These are phyloP conservation scores for Xylariaceae sp. DNA, from an alignment of 2,329 filamentous ascomycete species.

Conservation along the genomic window DNA sequence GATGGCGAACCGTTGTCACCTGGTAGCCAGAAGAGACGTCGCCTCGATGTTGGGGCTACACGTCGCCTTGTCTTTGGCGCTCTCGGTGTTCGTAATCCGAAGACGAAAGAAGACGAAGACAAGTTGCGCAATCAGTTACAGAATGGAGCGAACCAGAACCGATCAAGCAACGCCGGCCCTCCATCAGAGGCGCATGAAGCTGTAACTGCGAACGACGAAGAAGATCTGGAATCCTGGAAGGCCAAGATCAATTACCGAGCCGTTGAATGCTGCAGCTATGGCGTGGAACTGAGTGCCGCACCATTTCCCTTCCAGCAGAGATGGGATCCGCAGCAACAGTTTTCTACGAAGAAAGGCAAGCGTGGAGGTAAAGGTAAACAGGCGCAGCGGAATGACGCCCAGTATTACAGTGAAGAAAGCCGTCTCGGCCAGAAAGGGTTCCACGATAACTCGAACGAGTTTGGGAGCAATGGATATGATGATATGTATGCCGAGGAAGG, in stretches of 20 bases:
- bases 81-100: conserved; percentile 63
- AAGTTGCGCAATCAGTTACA: conserved; percentile 55
- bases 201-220: conserved; percentile 30
- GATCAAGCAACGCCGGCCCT: conserved; percentile 26
- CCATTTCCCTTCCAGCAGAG: conserved; percentile 86
- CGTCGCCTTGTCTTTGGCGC: conserved; percentile 67
- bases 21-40: conserved; percentile 31
- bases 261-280: conserved; percentile 76
- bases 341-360: conserved; percentile 37
- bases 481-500: conserved; percentile 35
- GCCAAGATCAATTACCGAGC: conserved; percentile 68
- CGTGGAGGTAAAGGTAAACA: conserved; percentile 47
- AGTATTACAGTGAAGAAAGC: conserved; percentile 38
- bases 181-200: conserved; percentile 23
- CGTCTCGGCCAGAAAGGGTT: conserved; percentile 45
- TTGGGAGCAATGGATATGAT: conserved; percentile 24
- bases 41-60: conserved; percentile 51
- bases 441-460: conserved; percentile 37
- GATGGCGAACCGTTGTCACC: conserved; percentile 16
- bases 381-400: conserved; percentile 37
- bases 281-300: conserved; percentile 63
- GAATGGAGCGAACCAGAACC: conserved; percentile 41
- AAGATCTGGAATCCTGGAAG: conserved; percentile 63
- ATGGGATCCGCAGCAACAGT: conserved; percentile 74
- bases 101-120: conserved; percentile 62